Conservation (phyloP, 345 rosid genomes). For the Moricandia moricandioides region DNA sequence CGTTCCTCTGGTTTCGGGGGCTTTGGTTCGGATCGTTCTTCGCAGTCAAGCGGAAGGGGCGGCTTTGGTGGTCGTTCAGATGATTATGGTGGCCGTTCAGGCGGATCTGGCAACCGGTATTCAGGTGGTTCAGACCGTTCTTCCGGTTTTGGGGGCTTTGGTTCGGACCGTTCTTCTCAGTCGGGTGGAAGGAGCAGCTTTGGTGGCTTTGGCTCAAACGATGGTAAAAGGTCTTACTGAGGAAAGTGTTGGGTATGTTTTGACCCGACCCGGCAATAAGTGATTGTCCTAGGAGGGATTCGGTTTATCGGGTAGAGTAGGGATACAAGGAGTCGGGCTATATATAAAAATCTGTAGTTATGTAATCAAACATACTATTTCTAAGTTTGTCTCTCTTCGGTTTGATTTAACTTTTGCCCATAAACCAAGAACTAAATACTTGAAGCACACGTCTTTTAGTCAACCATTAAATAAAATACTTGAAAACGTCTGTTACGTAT, state of each 20-base stretch:
- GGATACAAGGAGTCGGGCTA: slow-evolving; percentile 7
- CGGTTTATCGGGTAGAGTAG: slow-evolving; percentile 14
- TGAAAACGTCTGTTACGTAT: neutral
- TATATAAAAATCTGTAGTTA: slow-evolving; percentile 24
- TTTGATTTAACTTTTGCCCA: neutral
- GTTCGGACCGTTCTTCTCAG: slow-evolving; percentile 43
- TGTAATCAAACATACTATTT: slow-evolving; percentile 18
- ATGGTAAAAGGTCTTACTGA: slow-evolving; percentile 32
- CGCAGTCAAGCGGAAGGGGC: slow-evolving; percentile 42
- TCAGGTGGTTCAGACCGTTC: slow-evolving; percentile 42
- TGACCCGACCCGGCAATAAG: slow-evolving; percentile 18
- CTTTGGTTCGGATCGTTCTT: slow-evolving; percentile 36
- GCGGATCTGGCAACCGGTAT: slow-evolving; percentile 27
- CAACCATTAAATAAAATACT: neutral
- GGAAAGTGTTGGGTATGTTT: slow-evolving; percentile 21
- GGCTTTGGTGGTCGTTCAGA: slow-evolving; percentile 25
- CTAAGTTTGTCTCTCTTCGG: neutral
- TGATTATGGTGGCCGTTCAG: slow-evolving; percentile 33
- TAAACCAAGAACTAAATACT: neutral
- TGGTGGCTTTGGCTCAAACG: slow-evolving; percentile 37
- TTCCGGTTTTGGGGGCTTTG: slow-evolving; percentile 38
- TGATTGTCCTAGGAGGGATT: slow-evolving; percentile 13
- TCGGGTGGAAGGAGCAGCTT: slow-evolving; percentile 42
- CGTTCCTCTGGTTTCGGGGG: slow-evolving; percentile 30
- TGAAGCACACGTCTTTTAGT: neutral